These are phyloP conservation scores for Rubia balearica DNA, from an alignment of 305 asterid species.

Conservation along the genomic window DNA sequence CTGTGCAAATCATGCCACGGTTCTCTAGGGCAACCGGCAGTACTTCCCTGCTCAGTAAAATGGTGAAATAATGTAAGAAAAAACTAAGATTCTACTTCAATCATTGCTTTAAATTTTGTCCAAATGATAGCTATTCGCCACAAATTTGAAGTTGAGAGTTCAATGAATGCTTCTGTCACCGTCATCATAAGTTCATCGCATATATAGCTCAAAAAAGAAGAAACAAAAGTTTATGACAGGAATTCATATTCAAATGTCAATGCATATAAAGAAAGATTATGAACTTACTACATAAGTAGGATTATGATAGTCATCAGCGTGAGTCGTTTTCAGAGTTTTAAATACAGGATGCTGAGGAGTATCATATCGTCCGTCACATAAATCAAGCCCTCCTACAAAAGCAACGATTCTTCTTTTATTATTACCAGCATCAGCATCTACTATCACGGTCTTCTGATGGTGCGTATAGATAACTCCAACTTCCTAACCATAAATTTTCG, in stretches of 20 bases:
- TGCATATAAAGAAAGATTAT: constrained; percentile 5
- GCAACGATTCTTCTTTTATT: constrained; percentile 66
- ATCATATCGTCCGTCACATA: constrained; percentile 95
- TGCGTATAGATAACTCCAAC: constrained; percentile 91
- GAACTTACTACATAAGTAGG: constrained; percentile 71
- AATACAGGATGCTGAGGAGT: constrained; percentile 73
- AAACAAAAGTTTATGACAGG: not conserved
- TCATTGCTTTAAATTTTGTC: not conserved
- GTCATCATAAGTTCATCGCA: not conserved
- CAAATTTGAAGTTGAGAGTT: not conserved
- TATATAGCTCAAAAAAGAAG: not conserved
- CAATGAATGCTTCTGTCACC: not conserved
- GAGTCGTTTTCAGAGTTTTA: constrained; percentile 62
- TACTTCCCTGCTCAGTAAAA: constrained; percentile 51
- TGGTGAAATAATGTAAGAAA: constrained; percentile 7
- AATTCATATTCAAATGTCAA: not conserved
- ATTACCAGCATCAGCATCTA: constrained; percentile 94
- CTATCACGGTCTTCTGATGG: constrained; percentile 94
- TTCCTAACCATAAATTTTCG: constrained; percentile 44
- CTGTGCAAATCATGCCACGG: constrained; percentile 99
- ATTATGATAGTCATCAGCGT: constrained; percentile 88
- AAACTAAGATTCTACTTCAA: constrained; percentile 3
- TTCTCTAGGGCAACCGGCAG: constrained; percentile 87
- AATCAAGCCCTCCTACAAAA: constrained; percentile 92
- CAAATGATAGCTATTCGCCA: not conserved